A percentile compares a stretch with the other conserved stretches of the same genome.
These are phyloP conservation scores for Exophiala lecanii-corni DNA, from an alignment of 2,329 filamentous ascomycete species.

Conservation along the genomic window DNA sequence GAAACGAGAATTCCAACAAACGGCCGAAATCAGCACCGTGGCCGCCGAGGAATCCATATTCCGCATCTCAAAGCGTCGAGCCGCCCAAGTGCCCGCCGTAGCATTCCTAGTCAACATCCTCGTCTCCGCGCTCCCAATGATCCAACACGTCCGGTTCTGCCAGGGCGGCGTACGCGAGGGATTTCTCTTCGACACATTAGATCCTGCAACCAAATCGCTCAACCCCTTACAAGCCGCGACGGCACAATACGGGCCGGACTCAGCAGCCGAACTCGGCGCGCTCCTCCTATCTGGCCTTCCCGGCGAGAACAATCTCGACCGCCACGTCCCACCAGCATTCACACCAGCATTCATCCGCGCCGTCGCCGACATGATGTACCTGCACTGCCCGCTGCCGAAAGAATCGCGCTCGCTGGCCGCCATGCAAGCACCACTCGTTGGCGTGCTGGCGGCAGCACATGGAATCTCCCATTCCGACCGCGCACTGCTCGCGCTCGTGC, in stretches of 20 bases:
- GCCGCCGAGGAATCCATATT: slow-evolving; percentile 46
- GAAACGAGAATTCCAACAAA: slow-evolving; percentile 68
- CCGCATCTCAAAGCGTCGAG: slow-evolving; percentile 73
- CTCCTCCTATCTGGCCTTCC: slow-evolving; percentile 48
- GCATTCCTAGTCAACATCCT: slow-evolving; percentile 74
- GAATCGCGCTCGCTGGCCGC: slow-evolving; percentile 32
- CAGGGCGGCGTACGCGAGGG: slow-evolving; percentile 85
- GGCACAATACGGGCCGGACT: slow-evolving; percentile 41
- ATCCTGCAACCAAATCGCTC: slow-evolving; percentile 53
- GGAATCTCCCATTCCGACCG: slow-evolving; percentile 33
- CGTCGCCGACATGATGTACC: slow-evolving; percentile 33
- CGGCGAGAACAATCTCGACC: slow-evolving; percentile 21
- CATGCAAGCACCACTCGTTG: slow-evolving; percentile 32
- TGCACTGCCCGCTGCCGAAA: slow-evolving; percentile 32
- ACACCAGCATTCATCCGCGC: slow-evolving; percentile 29
- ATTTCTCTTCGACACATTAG: slow-evolving; percentile 60
- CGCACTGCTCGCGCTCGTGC: slow-evolving; percentile 32
- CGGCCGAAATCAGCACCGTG: slow-evolving; percentile 66
- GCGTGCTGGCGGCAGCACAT: slow-evolving; percentile 32
- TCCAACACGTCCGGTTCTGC: slow-evolving; percentile 75
- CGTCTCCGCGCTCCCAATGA: slow-evolving; percentile 61
- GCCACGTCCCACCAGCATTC: slow-evolving; percentile 28
- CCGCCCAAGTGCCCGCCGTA: slow-evolving; percentile 78
- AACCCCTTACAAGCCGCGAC: slow-evolving; percentile 65
- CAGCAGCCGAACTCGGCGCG: slow-evolving; percentile 44